Conservation (phyloP, 2,329 filamentous ascomycete genomes). For the Microdochium paspali region DNA sequence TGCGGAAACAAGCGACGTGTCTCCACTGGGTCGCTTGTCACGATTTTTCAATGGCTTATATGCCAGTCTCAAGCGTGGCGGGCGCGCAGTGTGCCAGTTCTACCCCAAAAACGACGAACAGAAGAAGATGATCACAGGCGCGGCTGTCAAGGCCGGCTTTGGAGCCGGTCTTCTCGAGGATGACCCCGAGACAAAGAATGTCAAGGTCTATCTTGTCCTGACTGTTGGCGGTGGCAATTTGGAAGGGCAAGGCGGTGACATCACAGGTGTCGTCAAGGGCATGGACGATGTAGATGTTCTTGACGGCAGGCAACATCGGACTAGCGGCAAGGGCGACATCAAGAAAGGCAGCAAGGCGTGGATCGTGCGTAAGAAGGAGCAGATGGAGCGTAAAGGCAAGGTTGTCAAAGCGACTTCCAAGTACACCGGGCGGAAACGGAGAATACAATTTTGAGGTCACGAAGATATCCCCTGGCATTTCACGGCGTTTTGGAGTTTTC, state of each 20-base stretch:
- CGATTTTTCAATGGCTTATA: constrained; percentile 93
- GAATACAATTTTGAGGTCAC: constrained; percentile 56
- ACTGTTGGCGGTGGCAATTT: constrained; percentile 63
- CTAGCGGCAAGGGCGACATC: constrained; percentile 38
- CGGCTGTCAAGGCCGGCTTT: constrained; percentile 89
- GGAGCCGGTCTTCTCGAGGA: constrained; percentile 92
- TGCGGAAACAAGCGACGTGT: constrained; percentile 80
- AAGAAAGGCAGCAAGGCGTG: constrained; percentile 80
- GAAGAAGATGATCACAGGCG: constrained; percentile 81
- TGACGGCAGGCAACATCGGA: constrained; percentile 51
- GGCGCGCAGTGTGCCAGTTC: constrained; percentile 90
- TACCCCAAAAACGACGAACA: constrained; percentile 95
- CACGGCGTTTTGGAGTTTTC: constrained; percentile 14
- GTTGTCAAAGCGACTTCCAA: constrained; percentile 87
- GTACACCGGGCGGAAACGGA: constrained; percentile 85
- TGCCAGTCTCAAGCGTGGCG: constrained; percentile 71
- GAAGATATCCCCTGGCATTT: constrained; percentile 12
- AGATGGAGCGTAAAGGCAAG: constrained; percentile 92
- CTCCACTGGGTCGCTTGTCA: constrained; percentile 64
- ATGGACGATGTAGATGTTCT: constrained; percentile 83
- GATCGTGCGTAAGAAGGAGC: constrained; percentile 81
- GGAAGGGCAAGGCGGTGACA: constrained; percentile 57
- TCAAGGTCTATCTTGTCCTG: constrained; percentile 90
- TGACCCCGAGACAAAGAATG: constrained; percentile 91
- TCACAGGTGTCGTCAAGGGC: constrained; percentile 79